Evolutionary conservation across 306 rosid genomes (phyloP), one percentile per base, ranked within the genome.

Genomic region (Quercus engelmannii): DNA sequence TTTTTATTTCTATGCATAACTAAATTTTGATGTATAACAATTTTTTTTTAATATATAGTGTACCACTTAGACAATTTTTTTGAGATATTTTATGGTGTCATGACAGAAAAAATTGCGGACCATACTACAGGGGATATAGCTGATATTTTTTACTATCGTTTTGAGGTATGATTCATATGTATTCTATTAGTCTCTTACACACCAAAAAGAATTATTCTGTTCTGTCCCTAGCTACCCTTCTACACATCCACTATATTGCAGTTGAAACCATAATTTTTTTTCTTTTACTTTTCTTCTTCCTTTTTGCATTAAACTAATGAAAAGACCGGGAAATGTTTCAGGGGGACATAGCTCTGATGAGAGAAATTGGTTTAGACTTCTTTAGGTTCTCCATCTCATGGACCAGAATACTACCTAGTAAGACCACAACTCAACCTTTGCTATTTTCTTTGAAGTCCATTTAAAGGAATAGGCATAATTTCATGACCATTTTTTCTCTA

Each of bases 331-430:
- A 1, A 52, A 51, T 74, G 26, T 46, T 23, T 56, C 78, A 89
- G 90, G 73, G 74, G 26, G 92, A 89, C 74, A 35, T 87, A 5
- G 78, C 81, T 13, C 3, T 89, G 18, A 80, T 81, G 74, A 89
- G 85, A 65, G 75, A 87, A 57, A 85, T 89, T 3, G 90, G 89
- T 31, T 9, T 87, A 19, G 89, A 89, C 20, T 86, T 87, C 1
- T 85, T 62, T 70, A 83, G 92, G 58, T 87, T 89, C 38, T 89
- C 92, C 71, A 74, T 89, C 75, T 87, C 92, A 15, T 89, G 92
- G 92, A 6, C 88, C 4, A 65, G 92, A 79, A 73, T 89, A 49
- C 79, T 89, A 23, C 90, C 90, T 0, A 76, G 92, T 89, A 86
- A 75, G 65, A 11, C 52, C 13, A 11, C 15, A 9, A 46, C 52